Base-by-base conservation (phyloP, 2,329 filamentous ascomycete genomes). In the Sporothrix inflata region DNA sequence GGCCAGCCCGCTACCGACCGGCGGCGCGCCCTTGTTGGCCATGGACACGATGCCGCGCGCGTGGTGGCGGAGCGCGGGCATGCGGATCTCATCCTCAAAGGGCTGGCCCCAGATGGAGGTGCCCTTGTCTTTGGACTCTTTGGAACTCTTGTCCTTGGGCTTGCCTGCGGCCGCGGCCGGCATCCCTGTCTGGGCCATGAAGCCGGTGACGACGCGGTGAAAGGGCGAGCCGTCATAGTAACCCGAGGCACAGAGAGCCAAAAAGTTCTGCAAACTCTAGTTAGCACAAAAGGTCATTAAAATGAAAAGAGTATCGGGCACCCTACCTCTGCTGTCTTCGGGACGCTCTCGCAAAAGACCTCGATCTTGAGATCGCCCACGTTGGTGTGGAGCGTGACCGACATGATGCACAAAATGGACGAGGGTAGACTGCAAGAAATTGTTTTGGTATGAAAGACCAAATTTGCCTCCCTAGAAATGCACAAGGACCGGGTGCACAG, bases 281-380 rank as follows among this genome's bases (percentile, higher is more conserved):
- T 53, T 5, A 61, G 38, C 19, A 24, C 5, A 27, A 16, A 49
- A 19, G 2, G 19, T 34, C 42, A 69, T 1, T 3, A 11, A 19
- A 9, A 30, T 34, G 14, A 16, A 27, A 30, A 51, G 12, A 16
- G 71, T 45, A 14, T 47, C 51, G 16, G 24, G 55, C 47, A 49
- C 77, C 83, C 71, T 83, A 91, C 91, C 84, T 97, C 93, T 75
- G 94, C 92, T 0, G 96, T 97, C 81, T 95, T 94, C 74, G 96
- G 96, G 42, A 97, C 94, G 77, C 92, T 91, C 81, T 98, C 94
- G 84, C 95, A 98, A 84, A 98, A 98, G 76, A 99, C 86, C 82
- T 98, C 96, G 77, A 98, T 89, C 84, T 98, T 99, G 80, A 99
- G 87, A 82, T 96, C 91, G 79, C 96, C 96, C 70, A 92, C 87